Base-by-base conservation (phyloP, 2,329 filamentous ascomycete genomes). In the Cytospora schulzeri region DNA sequence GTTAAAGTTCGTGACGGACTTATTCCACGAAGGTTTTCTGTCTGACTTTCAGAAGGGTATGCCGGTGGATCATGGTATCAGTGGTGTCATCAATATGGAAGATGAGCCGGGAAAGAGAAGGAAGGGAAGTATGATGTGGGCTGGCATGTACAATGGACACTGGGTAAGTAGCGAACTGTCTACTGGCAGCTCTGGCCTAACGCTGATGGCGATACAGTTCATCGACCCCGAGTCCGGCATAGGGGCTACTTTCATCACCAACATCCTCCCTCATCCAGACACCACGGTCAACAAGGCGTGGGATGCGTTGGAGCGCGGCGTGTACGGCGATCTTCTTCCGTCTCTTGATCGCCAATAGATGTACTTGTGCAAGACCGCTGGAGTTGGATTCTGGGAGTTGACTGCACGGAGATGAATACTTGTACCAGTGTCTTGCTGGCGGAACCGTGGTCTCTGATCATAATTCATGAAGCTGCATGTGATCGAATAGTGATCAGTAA, bases 101-200 rank as follows among this genome's bases (percentile, higher is more conserved):
- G 76, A 80, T 60, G 70, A 76, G 9, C 73, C 75, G 0, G 77
- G 76, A 0, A 79, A 78, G 73, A 72, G 80, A 45, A 73, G 70
- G 55, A 76, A 74, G 67, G 79, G 79, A 0, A 80, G 78, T 38
- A 64, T 82, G 62, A 78, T 75, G 70, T 82, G 80, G 79, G 72
- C 71, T n/a, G 80, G 80, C 38, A 74, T 77, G 65, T 70, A 69
- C 26, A 80, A 80, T 63, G 72, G 75, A 22, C 75, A 75, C 62
- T 82, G 80, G 79, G 78, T 79, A 68, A 74, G 76, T 74, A 29
- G 15, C 4, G 15, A 53, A 28, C 58, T 31, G 52, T 55, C 19
- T 58, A 14, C 41, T 38, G 14, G 26, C 4, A 24, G n/a, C 8
- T 12, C 8, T 24, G 4, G 12, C 45, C 31, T 38, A 11, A 17